phyloP scores from a whole-genome alignment of 805 yeast genomes.

The Danielozyma ontarioensis region DNA sequence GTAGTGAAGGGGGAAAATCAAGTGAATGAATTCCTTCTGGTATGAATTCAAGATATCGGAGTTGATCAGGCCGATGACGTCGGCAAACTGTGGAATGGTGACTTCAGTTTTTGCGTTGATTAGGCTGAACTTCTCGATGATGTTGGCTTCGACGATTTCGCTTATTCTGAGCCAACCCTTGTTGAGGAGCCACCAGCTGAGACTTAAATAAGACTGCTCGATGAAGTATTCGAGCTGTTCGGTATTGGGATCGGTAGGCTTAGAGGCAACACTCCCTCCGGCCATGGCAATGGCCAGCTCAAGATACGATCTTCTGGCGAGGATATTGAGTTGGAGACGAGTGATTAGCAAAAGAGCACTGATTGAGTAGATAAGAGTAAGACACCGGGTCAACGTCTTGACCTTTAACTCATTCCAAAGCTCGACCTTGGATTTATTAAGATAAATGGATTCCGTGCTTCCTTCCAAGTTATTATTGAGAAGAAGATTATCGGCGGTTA shows the following conservation, averaged over 20 bases:
- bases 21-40: conserved; percentile 11
- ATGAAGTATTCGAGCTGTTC: conserved; percentile 46
- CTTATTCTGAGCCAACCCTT: conserved; percentile 70
- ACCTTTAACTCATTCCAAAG: conserved; percentile 82
- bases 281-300: conserved; percentile 73
- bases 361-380: conserved; percentile 65
- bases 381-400: conserved; percentile 64
- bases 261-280: no score
- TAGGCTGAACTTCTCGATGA: conserved; percentile 54
- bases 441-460: conserved; percentile 12
- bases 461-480: conserved; percentile 17
- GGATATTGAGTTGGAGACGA: conserved; percentile 78
- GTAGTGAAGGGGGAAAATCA: conserved; percentile 33
- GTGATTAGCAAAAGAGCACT: conserved; percentile 73
- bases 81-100: conserved; percentile 54
- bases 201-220: conserved; percentile 78
- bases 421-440: conserved; percentile 35
- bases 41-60: conserved; percentile 13
- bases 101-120: conserved; percentile 73
- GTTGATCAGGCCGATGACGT: conserved; percentile 15
- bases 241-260: conserved; percentile 10
- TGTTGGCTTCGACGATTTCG: conserved; percentile 48
- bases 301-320: conserved; percentile 82
- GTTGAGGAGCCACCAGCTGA: conserved; percentile 92
- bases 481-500: conserved; percentile 38